phyloP scores from a whole-genome alignment of 257 asterid genomes.

The Nyctanthes arbortristis region DNA sequence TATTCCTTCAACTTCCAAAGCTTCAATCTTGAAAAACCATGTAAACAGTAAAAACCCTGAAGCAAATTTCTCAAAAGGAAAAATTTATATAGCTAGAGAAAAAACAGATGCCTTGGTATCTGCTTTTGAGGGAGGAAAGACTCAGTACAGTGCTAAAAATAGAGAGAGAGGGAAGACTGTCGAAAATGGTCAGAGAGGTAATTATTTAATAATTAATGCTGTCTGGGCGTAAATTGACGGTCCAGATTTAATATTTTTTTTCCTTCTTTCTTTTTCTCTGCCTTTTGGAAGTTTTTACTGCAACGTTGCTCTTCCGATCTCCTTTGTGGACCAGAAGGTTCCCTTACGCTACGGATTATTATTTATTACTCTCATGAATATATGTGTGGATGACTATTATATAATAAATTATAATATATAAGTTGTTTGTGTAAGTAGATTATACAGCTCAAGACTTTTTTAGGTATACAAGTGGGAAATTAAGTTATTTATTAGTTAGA shows the following conservation, averaged over 20 bases:
- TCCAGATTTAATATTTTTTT: slow-evolving; percentile 25
- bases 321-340: slow-evolving; percentile 3
- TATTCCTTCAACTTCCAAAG: slow-evolving; percentile 32
- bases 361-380: too few species aligned
- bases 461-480: too few species aligned
- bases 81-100: neutral
- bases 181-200: neutral
- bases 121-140: slow-evolving; percentile 7
- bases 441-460: too few species aligned
- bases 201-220: slow-evolving; percentile 16
- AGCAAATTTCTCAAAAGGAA: slow-evolving; percentile 23
- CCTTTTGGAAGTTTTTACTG: neutral
- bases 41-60: neutral
- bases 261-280: neutral
- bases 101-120: slow-evolving; percentile 5
- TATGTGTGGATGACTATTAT: too few species aligned
- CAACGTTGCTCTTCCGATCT: slow-evolving; percentile 2
- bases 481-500: too few species aligned
- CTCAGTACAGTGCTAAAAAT: neutral
- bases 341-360: too few species aligned
- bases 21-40: slow-evolving; percentile 28
- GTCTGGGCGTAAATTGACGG: slow-evolving; percentile 30
- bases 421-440: too few species aligned
- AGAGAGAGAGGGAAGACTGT: slow-evolving; percentile 8
- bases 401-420: too few species aligned